These are phyloP conservation scores for Pseudogymnoascus sp. DNA, from an alignment of 2,329 filamentous ascomycete genomes.

Conservation along the genomic window DNA sequence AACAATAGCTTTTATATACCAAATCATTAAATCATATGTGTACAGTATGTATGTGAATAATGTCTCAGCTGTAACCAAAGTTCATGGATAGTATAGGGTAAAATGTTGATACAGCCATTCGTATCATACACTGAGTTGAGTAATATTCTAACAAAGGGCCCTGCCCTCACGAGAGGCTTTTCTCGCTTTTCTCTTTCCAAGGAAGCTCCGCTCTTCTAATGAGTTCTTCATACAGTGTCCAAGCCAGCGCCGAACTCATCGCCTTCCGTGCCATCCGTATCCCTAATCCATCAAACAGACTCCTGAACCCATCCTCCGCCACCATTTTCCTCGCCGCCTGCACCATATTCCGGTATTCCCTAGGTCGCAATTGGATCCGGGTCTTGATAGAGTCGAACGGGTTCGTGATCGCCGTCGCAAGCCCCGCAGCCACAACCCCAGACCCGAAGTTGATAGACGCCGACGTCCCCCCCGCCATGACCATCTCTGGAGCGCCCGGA, in stretches of 20 bases:
- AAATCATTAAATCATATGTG: not conserved
- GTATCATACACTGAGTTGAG: slow-evolving; percentile 1
- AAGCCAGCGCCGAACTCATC: slow-evolving; percentile 86
- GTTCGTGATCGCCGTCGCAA: slow-evolving; percentile 85
- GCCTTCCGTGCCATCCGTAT: slow-evolving; percentile 87
- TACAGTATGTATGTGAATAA: not conserved
- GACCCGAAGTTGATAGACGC: slow-evolving; percentile 78
- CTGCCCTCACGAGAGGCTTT: not conserved
- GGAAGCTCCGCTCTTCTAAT: slow-evolving; percentile 58
- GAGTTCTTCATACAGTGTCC: slow-evolving; percentile 94
- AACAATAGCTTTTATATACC: slow-evolving; percentile 4
- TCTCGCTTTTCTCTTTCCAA: not conserved
- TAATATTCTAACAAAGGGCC: not conserved
- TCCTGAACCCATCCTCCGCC: slow-evolving; percentile 66
- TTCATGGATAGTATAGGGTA: not conserved
- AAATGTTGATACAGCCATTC: slow-evolving; percentile 1
- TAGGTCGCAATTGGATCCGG: slow-evolving; percentile 80
- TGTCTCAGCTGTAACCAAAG: not conserved
- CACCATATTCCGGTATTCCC: slow-evolving; percentile 72
- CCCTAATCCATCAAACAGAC: slow-evolving; percentile 77
- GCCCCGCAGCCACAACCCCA: slow-evolving; percentile 68
- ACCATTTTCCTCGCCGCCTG: slow-evolving; percentile 73
- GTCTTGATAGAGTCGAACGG: slow-evolving; percentile 97
- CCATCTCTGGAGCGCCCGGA: slow-evolving; percentile 14
- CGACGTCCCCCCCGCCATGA: slow-evolving; percentile 33